Conservation (phyloP, 768 basidiomycete species). For the Serendipita vermifera region DNA sequence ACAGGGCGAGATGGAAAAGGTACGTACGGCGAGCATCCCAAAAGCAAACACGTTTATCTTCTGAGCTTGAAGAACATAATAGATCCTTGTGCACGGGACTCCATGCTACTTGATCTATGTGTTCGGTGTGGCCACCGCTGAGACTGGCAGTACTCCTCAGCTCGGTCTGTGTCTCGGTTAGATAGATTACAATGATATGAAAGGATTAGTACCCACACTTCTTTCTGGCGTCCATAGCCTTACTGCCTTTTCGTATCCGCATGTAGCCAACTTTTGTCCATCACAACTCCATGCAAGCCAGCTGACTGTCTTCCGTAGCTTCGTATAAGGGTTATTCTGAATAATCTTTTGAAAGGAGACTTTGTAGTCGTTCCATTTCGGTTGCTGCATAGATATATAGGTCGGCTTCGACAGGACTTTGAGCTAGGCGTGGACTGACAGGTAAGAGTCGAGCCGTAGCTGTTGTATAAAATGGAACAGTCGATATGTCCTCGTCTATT, state of each 20-base stretch:
- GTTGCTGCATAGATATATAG: constrained; percentile 9
- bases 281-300: constrained; percentile 68
- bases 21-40: constrained; percentile 73
- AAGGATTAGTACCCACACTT: constrained; percentile 32
- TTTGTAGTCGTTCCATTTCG: neutral
- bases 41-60: constrained; percentile 60
- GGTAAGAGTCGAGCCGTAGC: neutral
- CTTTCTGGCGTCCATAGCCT: constrained; percentile 71
- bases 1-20: neutral
- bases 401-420: neutral
- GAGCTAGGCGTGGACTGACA: constrained; percentile 2
- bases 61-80: constrained; percentile 68
- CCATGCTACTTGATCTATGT: constrained; percentile 75
- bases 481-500: neutral
- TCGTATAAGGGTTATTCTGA: neutral
- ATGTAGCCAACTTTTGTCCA: constrained; percentile 67
- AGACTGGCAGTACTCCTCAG: constrained; percentile 49
- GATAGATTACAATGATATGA: neutral
- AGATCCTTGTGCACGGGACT: constrained; percentile 75
- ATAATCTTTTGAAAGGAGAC: neutral
- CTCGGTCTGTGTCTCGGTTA: constrained; percentile 45
- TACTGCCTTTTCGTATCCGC: constrained; percentile 65
- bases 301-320: neutral
- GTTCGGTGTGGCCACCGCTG: constrained; percentile 60
- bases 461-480: constrained; percentile 1